Base-by-base conservation (phyloP, 2,329 filamentous ascomycete species). In the Aureobasidium sp. region DNA sequence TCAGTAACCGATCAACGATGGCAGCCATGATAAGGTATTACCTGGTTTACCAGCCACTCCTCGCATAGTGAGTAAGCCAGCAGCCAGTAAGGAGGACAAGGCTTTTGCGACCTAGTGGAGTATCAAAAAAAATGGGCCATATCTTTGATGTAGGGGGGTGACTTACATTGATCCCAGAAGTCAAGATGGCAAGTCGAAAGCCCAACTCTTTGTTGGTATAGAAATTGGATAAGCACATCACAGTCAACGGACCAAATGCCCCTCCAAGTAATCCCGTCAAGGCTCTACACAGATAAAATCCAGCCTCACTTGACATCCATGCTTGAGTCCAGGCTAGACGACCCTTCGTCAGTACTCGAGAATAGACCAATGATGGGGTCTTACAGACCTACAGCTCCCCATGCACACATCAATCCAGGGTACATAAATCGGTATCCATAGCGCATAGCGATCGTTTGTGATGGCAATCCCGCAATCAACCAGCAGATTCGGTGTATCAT, bases 41-140 rank as follows among this genome's bases (percentile, higher is more conserved):
- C 53, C 53, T 34, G 64, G 64, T 25, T 58, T 64, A 8, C 62
- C 62, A 31, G 27, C 49, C 8, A 64, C 44, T 15, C 64, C 64
- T 57, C 64, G 34, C 64, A 65, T 64, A 11, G 52, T 62, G 15
- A 65, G 60, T n/a, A 65, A 44, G 4, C 52, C 62, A 34, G 64
- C 64, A 27, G 64, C 64, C 20, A 62, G 27, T 17, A 65, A 15
- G 5, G 64, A 49, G 9, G 64, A 55, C 6, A 64, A 20, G n/a
- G 62, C 63, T 36, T 52, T 56, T 9, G 63, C 51, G n/a, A 63
- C 36, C 59, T 64, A 3, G 6, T n/a, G 17, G 20, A 27, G 17
- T 14, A 14, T 52, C 14, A 37, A 37, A 37, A 37, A 55, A 0
- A 12, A 17, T n/a, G 2, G 42, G n/a, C 8, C 27, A 31, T 37